Evolutionary conservation across 345 rosid species (phyloP), one percentile per base, ranked within the genome.

Genomic region (Cardamine occulta): DNA sequence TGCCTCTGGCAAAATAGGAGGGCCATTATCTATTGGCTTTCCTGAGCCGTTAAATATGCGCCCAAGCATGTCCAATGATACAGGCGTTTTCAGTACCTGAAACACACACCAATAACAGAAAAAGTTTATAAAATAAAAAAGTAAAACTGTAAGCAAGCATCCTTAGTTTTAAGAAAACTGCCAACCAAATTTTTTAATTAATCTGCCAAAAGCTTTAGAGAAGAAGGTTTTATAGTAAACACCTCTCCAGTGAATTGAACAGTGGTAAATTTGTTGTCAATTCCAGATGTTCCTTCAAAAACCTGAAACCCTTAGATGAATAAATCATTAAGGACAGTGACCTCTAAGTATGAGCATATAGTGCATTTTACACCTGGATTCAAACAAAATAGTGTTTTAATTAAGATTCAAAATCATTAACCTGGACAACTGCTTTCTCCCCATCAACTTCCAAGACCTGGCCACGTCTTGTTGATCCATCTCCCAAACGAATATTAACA

Each of bases 21-120:
- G 99, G 37, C 99, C 99, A 76, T 95, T 95, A 79, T 95, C 99
- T 73, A 95, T 95, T 70, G 99, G 98, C 80, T 92, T 95, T 59
- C 99, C 99, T 68, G 99, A 95, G 78, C 99, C 99, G 85, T 95
- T 95, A 75, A 95, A 95, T 52, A 95, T 92, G 71, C 98, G 96
- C 17, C 99, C 99, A 82, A 95, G 98, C 99, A 95, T 95, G 85
- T 95, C 99, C 86, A 84, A 17, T 31, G 99, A 92, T 44, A 95
- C 99, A 17, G 98, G 99, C 44, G 99, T 92, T 77, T 95, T 95
- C 83, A 95, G 65, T 51, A 95, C 99, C 99, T 92, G 80, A 61
- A 80, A 74, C 80, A 84, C 42, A 68, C 17, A 53, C 40, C 71
- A 62, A 5, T 37, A 49, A 35, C 57, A 32, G 4, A 58, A 48